Conservation (phyloP, 2,329 filamentous ascomycete genomes). For the Xylaria sp. region DNA sequence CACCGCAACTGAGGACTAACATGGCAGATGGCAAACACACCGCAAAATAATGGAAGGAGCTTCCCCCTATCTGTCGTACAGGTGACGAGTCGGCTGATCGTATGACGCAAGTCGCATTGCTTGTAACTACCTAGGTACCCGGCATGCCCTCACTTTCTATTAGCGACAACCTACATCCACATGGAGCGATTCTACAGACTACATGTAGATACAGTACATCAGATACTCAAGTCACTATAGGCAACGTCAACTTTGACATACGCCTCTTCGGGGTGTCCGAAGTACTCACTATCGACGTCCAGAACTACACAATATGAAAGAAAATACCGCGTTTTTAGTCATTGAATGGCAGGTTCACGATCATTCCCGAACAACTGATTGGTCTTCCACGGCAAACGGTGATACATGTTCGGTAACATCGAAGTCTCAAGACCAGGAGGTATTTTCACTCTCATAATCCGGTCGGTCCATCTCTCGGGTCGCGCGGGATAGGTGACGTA, state of each 20-base stretch:
- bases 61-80: neutral
- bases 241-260: neutral
- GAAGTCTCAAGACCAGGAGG: neutral
- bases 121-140: neutral
- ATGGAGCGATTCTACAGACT: neutral
- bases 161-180: neutral
- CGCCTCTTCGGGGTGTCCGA: neutral
- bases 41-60: slow-evolving; percentile 5
- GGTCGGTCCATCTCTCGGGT: neutral
- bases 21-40: neutral
- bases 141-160: neutral
- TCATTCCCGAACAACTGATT: no score
- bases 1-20: no score
- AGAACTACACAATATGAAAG: neutral
- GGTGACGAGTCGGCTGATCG: neutral
- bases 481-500: neutral
- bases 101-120: neutral
- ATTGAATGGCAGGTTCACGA: no score
- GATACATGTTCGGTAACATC: neutral
- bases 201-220: neutral
- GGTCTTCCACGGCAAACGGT: neutral
- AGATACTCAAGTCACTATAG: neutral
- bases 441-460: neutral
- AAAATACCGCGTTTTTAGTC: no score
- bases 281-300: neutral